Evolutionary conservation across 2,329 filamentous ascomycete species (phyloP), one percentile per base, ranked within the genome.

Genomic region (Cladosporium sp.): DNA sequence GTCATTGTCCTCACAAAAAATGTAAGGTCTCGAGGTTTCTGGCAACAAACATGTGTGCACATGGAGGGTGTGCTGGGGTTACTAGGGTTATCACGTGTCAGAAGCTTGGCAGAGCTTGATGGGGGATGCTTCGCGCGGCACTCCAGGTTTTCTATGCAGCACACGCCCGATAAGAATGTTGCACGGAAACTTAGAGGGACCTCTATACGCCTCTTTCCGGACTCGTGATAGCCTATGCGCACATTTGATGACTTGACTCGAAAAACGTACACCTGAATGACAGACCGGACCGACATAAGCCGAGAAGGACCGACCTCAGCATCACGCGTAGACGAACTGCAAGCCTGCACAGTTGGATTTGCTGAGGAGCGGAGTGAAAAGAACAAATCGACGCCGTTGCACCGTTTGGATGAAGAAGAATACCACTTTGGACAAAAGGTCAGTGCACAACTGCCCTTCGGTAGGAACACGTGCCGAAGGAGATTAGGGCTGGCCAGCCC

Each of bases 381-480:
- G 41, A 47, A 47, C 41, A 24, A 47, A 21, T 12, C 2, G 4
- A 47, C 41, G n/a, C 41, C 41, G 41, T 47, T 47, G n/a, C 41
- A 21, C 41, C 41, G 41, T 52, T 52, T 30, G 49, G 24, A 15
- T 52, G 24, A 52, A 47, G 41, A 21, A 47, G 41, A 47, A 47
- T 47, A 47, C 41, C 41, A 47, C 41, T 24, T 47, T 47, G 1
- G 41, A 47, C 41, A 6, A 47, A 47, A 24, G 21, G 41, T 47
- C 41, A 47, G 41, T 47, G 41, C 41, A 47, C 41, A 47, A 47
- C 41, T 47, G 10, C 41, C 41, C 41, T 10, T 58, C 55, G 55
- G 55, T 2, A 58, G 55, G 55, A 58, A 18, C 55, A 58, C 55
- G 55, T 58, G 55, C 55, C 55, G 55, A 32, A 55, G 30, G 30